Percentiles rank a stretch among this genome's conserved stretches.
Evolutionary conservation across 192 early-diverging fungal species (phyloP).

Genomic region (Backusella parvicylindrica): DNA sequence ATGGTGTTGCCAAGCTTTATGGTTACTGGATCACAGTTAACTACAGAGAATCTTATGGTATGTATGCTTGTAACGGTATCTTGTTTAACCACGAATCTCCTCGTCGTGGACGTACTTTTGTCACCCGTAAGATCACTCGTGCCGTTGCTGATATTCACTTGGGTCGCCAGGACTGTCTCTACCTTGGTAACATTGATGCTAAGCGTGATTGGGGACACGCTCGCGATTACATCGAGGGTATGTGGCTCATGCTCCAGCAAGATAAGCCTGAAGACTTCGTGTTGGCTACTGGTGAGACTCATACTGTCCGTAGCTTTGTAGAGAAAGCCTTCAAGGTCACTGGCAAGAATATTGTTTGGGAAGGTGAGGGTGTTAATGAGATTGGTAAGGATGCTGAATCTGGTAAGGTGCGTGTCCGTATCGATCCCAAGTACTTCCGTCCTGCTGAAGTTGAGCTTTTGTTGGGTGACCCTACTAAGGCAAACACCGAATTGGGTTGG

Average conservation of each 20-base stretch:
- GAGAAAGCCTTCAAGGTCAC: constrained; percentile 71
- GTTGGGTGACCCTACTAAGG: constrained; percentile 70
- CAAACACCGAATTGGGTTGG: constrained; percentile 62
- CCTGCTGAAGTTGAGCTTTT: constrained; percentile 77
- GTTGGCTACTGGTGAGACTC: constrained; percentile 76
- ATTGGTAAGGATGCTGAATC: constrained; percentile 54
- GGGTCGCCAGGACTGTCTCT: constrained; percentile 64
- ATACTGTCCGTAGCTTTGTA: constrained; percentile 76
- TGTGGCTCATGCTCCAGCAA: constrained; percentile 83
- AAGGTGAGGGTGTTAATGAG: constrained; percentile 59
- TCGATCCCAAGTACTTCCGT: constrained; percentile 74
- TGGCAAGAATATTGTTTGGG: constrained; percentile 60
- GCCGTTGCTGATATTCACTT: constrained; percentile 73
- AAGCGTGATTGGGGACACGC: constrained; percentile 85
- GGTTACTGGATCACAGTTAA: constrained; percentile 81
- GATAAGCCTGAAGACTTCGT: constrained; percentile 71
- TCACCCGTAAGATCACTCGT: constrained; percentile 75
- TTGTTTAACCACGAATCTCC: constrained; percentile 79
- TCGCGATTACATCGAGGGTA: constrained; percentile 73
- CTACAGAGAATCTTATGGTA: constrained; percentile 75
- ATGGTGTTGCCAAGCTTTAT: constrained; percentile 83
- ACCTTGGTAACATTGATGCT: constrained; percentile 74
- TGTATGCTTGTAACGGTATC: constrained; percentile 79
- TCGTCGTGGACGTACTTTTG: constrained; percentile 70
- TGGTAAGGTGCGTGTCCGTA: constrained; percentile 57